Base-by-base conservation (phyloP, 2,329 filamentous ascomycete species). In the Zalaria sp. region DNA sequence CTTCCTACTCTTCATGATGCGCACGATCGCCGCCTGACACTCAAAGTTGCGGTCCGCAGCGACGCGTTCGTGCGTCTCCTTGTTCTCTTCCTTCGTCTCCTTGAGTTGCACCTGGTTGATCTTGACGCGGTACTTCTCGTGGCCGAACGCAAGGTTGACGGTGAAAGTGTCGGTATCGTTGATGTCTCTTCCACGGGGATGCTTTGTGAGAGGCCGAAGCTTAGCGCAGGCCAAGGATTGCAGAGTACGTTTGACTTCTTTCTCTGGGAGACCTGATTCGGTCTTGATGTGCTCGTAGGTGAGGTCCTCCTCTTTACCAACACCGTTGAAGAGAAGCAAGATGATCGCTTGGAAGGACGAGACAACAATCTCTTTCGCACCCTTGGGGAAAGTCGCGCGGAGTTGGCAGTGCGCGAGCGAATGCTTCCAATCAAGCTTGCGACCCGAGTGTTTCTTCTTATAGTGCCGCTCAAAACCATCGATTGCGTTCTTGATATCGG, bases 91-190 rank as follows among this genome's bases (percentile, higher is more conserved):
- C 53, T 83, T 83, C 1, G 91, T 96, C 65, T 98, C 91, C 64
- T 91, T 93, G 39, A 95, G 74, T 63, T 98, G 91, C 52, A 98
- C 91, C 63, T 95, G 89, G 65, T 96, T 98, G 68, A 98, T 95
- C 68, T 98, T 98, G 65, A 98, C 80, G 43, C 87, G 79, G 62
- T 84, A 83, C 61, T 91, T 93, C 18, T 79, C 73, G 56, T 95
- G 82, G 2, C 67, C 67, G 62, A 98, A 98, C 10, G 59, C 59
- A 36, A 72, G 62, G 64, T 95, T 95, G 55, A 93, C 79, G 0
- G 76, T 77, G 55, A 98, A 98, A 0, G 79, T 83, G 62, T 98
- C 93, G 0, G 75, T 84, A 1, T 68, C 56, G 44, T 74, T 73
- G 50, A 98, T 78, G 0, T 98, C 88, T 40, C 51, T 52, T 40